Base-by-base conservation (phyloP, 1,139 yeast species). In the Candida freyschussii region DNA sequence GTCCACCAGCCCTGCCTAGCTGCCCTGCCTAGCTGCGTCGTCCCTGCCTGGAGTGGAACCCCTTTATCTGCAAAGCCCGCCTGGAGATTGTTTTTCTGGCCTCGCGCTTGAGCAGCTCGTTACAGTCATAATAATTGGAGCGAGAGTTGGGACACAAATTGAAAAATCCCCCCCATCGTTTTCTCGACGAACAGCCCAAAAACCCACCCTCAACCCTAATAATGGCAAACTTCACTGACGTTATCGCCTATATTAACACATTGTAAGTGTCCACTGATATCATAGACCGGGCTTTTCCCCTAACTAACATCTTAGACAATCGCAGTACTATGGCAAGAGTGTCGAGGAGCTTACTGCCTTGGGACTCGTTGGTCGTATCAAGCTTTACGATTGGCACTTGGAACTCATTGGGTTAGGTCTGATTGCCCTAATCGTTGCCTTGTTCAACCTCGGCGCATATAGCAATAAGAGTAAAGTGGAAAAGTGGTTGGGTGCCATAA, bases 321-420 rank as follows among this genome's bases (percentile, higher is more conserved):
- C 26, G 13, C 36, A 56, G 11, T 73, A 65, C 52, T 41, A 56
- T 32, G 49, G 63, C 21, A 60, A 66, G 45, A 56, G 80, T 10
- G 51, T 61, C 29, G 79, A 74, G 16, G 79, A 77, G 46, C 66
- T 77, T 41, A 59, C 60, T 29, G 62, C 56, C 5, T 59, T 79
- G 71, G 55, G 75, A 1, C 23, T 80, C 26, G 33, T 60, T 27
- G 65, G 76, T 45, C 72, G 91, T 54, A 14, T 60, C 13, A 47
- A 40, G 28, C 32, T 40, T 2, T 62, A 80, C 56, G 76, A 83
- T 56, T 91, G 96, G 96, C 67, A 66, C 30, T 69, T 82, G 52
- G 98, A 91, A 63, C 29, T 65, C 17, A 51, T 72, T 41, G 73
- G 85, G 17, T 25, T 81, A 17, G 68, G 62, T 7, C 59, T 79